These are phyloP conservation scores for Nitzschia putrida DNA, from an alignment of 108 stramenopile genomes.

Conservation along the genomic window DNA sequence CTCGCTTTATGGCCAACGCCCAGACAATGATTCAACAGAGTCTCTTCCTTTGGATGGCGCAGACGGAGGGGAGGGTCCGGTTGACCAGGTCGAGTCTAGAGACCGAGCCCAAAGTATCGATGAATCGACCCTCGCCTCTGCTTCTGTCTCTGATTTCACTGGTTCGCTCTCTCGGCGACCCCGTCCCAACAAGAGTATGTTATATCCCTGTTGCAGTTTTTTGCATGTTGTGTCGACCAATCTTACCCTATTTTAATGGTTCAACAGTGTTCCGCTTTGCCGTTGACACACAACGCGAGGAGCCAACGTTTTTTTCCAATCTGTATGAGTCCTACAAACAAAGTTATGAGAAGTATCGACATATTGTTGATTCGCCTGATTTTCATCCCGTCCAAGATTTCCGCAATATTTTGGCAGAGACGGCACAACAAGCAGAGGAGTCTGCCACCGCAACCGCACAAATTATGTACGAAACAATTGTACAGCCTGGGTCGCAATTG, in stretches of 20 bases:
- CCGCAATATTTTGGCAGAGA: slow-evolving; percentile 63
- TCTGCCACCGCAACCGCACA: slow-evolving; percentile 67
- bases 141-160: slow-evolving; percentile 6
- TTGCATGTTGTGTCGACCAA: too few relatives aligned
- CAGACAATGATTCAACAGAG: background rate
- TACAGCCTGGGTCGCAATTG: slow-evolving; percentile 68
- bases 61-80: slow-evolving; percentile 4
- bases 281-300: slow-evolving; percentile 53
- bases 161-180: slow-evolving; percentile 19
- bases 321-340: slow-evolving; percentile 76
- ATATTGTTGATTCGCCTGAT: slow-evolving; percentile 53
- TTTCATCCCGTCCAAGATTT: slow-evolving; percentile 74
- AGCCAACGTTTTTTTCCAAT: slow-evolving; percentile 75
- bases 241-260: slow-evolving; percentile 9
- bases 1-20: slow-evolving; percentile 57
- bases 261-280: slow-evolving; percentile 59
- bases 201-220: too few relatives aligned
- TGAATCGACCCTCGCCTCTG: background rate
- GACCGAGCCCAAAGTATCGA: too few relatives aligned
- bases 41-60: background rate
- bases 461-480: slow-evolving; percentile 63
- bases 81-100: too few relatives aligned
- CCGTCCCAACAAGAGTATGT: slow-evolving; percentile 51
- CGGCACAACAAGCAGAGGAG: slow-evolving; percentile 67
- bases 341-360: slow-evolving; percentile 60